Evolutionary conservation across 2,329 filamentous ascomycete species (phyloP), one percentile per base, ranked within the genome.

Genomic region (Fusarium scirpi): DNA sequence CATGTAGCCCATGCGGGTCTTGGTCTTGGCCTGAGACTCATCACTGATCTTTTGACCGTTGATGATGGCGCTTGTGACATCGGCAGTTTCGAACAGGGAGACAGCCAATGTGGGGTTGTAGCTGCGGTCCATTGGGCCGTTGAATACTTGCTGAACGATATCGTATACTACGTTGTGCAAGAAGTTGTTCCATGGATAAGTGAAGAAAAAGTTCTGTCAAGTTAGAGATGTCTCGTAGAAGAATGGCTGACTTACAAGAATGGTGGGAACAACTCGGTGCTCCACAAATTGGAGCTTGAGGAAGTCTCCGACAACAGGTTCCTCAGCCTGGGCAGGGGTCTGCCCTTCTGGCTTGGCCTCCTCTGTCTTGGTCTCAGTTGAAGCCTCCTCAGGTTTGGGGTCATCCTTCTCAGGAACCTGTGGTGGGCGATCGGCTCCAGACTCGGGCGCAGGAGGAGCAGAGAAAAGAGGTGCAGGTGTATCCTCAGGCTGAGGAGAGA

Each of bases 131-230:
- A 99, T 97, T 1, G 94, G 94, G 11, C 96, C 96, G 78, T 99
- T 99, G 81, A 99, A 98, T 2, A 99, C 96, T 83, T 99, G 96
- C 80, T 99, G 96, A 45, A 99, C 93, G 76, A 99, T 94, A 79
- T 99, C 96, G 78, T 99, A 99, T 49, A 99, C 96, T 45, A 99
- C 96, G 77, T 99, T 99, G 82, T 99, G 96, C 46, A 99, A 87
- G 78, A 99, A 99, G 80, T 99, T 99, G 81, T 99, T 99, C 96
- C 96, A 99, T 2, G 96, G 95, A 77, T 98, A 99, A 64, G 92
- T 90, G 84, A 99, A 99, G 83, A 99, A 99, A 84, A 98, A 98
- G 61, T 94, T 93, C 94, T 97, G 70, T 4, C 8, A 2, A 9
- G 54, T 74, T 69, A 76, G 73, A 52, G 54, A 38, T 15, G 25